A percentile compares a stretch with the other conserved stretches of the same genome.
phyloP scores from a whole-genome alignment of 2,329 filamentous ascomycete genomes.

The Aspergillus awamori region DNA sequence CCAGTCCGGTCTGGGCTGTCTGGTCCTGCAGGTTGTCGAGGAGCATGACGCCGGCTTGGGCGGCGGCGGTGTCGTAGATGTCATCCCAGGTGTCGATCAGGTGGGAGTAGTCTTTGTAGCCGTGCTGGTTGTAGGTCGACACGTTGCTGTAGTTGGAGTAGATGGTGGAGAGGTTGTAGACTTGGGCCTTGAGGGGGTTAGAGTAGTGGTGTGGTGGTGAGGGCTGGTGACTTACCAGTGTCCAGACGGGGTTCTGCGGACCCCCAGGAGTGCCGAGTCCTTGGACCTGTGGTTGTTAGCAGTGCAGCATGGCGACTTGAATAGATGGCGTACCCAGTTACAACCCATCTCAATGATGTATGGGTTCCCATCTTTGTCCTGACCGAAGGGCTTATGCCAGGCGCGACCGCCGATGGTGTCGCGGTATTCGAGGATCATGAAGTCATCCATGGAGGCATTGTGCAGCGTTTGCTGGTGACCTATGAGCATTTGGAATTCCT shows the following conservation, averaged over 20 bases:
- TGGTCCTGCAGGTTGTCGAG: conserved; percentile 63
- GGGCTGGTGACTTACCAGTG: background rate
- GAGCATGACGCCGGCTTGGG: conserved; percentile 60
- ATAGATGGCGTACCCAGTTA: conserved; percentile 57
- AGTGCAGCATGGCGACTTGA: background rate
- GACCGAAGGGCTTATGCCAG: conserved; percentile 59
- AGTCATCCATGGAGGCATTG: conserved; percentile 64
- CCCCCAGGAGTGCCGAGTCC: conserved; percentile 42
- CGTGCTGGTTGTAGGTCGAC: conserved; percentile 62
- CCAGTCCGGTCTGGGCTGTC: conserved; percentile 60
- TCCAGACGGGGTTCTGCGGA: conserved; percentile 62
- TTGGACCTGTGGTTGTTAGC: conserved; percentile 38
- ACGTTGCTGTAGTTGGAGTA: conserved; percentile 63
- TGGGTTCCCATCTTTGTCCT: conserved; percentile 52
- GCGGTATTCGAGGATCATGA: conserved; percentile 67
- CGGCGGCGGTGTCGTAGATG: conserved; percentile 49
- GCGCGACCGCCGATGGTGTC: conserved; percentile 65
- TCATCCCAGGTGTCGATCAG: conserved; percentile 56
- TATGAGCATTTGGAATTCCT: background rate
- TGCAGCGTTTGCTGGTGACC: conserved; percentile 55
- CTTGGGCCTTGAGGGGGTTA: conserved; percentile 50
- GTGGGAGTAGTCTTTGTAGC: conserved; percentile 53
- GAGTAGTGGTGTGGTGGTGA: background rate
- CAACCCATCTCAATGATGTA: conserved; percentile 67
- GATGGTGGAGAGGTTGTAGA: conserved; percentile 59